phyloP scores from a whole-genome alignment of 257 asterid species.

The Gentiana straminea region DNA sequence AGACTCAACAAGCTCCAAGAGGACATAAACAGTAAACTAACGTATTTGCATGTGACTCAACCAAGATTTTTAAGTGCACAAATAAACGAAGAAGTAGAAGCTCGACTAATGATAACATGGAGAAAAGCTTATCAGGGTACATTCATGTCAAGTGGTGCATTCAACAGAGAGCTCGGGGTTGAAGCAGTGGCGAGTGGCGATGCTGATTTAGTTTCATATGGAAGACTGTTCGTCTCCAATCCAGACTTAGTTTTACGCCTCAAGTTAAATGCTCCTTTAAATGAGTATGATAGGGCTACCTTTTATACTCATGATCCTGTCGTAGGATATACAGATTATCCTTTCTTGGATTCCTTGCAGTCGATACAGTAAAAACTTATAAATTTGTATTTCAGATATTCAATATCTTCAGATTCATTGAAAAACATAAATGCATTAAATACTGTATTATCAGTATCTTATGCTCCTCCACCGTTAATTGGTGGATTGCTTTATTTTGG shows the following conservation, averaged over 20 bases:
- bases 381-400: not conserved
- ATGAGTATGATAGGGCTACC: constrained; percentile 43
- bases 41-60: constrained; percentile 77
- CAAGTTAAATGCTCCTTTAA: constrained; percentile 41
- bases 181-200: constrained; percentile 20
- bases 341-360: constrained; percentile 24
- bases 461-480: constrained; percentile 24
- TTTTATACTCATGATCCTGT: constrained; percentile 54
- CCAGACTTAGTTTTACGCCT: constrained; percentile 49
- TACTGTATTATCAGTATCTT: constrained; percentile 9
- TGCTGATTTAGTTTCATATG: constrained; percentile 53
- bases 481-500: constrained; percentile 29
- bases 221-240: constrained; percentile 56
- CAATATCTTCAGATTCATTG: no score
- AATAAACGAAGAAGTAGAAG: constrained; percentile 68
- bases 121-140: constrained; percentile 46
- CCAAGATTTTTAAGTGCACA: constrained; percentile 67
- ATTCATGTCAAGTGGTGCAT: constrained; percentile 51
- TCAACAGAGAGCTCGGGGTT: constrained; percentile 31
- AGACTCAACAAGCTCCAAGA: constrained; percentile 53
- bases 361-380: constrained; percentile 1
- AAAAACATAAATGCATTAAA: no score
- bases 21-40: constrained; percentile 29
- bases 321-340: constrained; percentile 60
- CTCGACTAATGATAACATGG: constrained; percentile 40